These are phyloP conservation scores for Chlorokybus atmophyticus DNA, from an alignment of 139 green algal genomes.

Conservation along the genomic window DNA sequence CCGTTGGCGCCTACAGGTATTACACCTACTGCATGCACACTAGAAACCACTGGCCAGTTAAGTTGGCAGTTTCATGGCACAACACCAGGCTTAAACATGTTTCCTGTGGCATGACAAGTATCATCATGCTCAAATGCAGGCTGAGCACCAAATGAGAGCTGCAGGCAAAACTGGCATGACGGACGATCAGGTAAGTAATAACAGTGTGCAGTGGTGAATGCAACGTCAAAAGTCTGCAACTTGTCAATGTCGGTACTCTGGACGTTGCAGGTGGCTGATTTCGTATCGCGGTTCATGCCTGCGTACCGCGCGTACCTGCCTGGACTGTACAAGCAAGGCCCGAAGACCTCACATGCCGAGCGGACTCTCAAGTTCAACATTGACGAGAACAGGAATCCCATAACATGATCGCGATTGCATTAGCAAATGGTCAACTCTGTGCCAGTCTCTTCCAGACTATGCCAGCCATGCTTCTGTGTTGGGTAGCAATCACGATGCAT, in stretches of 20 bases:
- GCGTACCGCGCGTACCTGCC: conserved; percentile 93
- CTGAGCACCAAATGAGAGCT: conserved; percentile 73
- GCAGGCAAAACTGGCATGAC: conserved; percentile 76
- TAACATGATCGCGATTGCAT: no score
- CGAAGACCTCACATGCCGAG: no score
- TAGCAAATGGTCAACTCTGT: no score
- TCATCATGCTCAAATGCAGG: conserved; percentile 34
- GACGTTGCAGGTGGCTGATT: conserved; percentile 42
- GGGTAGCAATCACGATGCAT: no score
- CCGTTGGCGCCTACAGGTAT: conserved; percentile 47
- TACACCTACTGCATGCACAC: background rate
- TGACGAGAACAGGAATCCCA: no score
- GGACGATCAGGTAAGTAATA: conserved; percentile 48
- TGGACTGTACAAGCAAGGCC: conserved; percentile 25
- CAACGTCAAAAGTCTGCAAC: background rate
- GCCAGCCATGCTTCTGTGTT: no score
- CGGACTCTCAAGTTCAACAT: no score
- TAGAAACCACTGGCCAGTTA: background rate
- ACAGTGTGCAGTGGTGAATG: background rate
- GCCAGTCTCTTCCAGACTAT: no score
- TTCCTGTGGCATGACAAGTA: background rate
- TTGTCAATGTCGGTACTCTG: conserved; percentile 31
- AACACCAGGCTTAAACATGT: background rate
- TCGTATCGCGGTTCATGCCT: conserved; percentile 88
- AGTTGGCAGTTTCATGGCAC: background rate